Percentiles rank a stretch among this genome's conserved stretches.
These are phyloP conservation scores for Mangifera indica DNA, from an alignment of 345 rosid genomes.

Conservation along the genomic window DNA sequence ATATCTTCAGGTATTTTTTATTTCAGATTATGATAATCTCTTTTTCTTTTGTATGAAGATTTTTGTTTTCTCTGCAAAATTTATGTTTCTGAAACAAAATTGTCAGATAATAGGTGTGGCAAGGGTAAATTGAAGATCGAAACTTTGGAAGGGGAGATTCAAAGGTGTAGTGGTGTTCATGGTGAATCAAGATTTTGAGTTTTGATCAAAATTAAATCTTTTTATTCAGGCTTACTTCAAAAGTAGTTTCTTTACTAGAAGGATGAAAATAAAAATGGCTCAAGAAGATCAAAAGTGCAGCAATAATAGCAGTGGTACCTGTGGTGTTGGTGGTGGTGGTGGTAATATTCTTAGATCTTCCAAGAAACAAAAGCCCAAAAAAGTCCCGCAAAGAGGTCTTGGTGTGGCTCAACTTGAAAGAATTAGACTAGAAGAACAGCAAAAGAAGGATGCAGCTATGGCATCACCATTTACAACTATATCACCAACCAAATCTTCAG, in stretches of 20 bases:
- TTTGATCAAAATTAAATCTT: neutral
- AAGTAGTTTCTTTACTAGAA: conserved; percentile 8
- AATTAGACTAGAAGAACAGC: conserved; percentile 58
- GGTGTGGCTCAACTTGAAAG: conserved; percentile 72
- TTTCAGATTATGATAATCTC: conserved; percentile 21
- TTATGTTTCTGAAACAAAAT: neutral
- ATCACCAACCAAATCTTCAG: conserved; percentile 22
- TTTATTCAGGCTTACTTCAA: neutral
- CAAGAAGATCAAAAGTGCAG: conserved; percentile 44
- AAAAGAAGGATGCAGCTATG: conserved; percentile 32
- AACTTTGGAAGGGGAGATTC: neutral
- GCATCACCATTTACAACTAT: conserved; percentile 8
- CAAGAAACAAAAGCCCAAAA: conserved; percentile 47
- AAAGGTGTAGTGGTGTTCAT: neutral
- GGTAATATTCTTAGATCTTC: conserved; percentile 27
- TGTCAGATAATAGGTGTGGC: neutral
- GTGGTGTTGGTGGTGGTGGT: conserved; percentile 25
- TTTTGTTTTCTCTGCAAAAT: neutral
- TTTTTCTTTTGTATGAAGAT: neutral
- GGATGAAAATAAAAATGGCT: conserved; percentile 36
- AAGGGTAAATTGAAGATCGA: conserved; percentile 2
- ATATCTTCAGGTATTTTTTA: conserved; percentile 11
- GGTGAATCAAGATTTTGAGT: neutral
- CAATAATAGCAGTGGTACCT: conserved; percentile 24
- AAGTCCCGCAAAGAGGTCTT: conserved; percentile 64